Base-by-base conservation (phyloP, 257 asterid genomes). In the Nicotiana tomentosiformis region DNA sequence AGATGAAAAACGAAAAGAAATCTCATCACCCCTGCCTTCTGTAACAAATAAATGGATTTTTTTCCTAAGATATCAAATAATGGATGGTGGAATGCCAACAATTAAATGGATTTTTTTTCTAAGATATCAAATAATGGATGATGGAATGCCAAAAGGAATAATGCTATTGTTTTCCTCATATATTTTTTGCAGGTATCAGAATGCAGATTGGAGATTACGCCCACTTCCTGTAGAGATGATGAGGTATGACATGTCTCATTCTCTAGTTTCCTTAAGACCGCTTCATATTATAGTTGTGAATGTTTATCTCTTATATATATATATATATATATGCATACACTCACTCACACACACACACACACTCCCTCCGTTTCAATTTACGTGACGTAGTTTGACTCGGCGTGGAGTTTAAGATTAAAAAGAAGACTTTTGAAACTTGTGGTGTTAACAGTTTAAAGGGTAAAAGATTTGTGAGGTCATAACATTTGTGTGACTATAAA, bases 131-230 rank as follows among this genome's bases (percentile, higher is more conserved):
- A 57, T 57, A 57, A 57, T 57, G 64, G 26, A 6, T 7, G n/a
- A 17, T 18, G 64, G 26, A 7, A 16, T 17, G 23, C 29, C 60
- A 43, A 51, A 66, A 33, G 58, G 18, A 1, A 23, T 17, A 30
- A 58, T 69, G 64, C 53, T 84, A 83, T 82, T 90, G 89, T 84
- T 77, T 83, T 5, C 80, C 51, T 56, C 60, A 35, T 78, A 43
- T 83, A 82, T 83, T 85, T 83, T 82, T 84, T 85, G 77, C 93
- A 95, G 99, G 86, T 96, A 96, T 90, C 99, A 96, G 88, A 96
- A 94, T 90, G 99, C 97, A n/a, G 99, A 96, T 86, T 96, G 99
- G 99, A 93, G 99, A 89, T 84, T 93, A 35, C 93, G 99, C 76
- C 99, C 98, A 16, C 98, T 96, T 82, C 99, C 98, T 61, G 62